phyloP scores from a whole-genome alignment of 805 yeast genomes.

The Ogataea siamensis region DNA sequence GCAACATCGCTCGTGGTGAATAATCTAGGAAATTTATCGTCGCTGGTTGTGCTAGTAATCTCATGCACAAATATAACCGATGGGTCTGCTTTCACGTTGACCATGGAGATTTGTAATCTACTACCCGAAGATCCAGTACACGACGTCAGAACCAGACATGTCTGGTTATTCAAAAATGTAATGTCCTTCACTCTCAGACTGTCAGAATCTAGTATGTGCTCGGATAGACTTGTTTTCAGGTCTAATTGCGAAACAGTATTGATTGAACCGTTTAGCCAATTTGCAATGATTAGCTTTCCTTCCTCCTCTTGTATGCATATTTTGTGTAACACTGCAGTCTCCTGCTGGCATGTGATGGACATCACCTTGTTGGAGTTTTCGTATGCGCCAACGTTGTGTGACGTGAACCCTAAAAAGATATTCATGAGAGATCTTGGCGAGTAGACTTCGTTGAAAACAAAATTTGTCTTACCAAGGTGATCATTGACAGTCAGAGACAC shows the following conservation, averaged over 20 bases:
- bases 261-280: constrained; percentile 33
- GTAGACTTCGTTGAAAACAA: constrained; percentile 24
- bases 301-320: constrained; percentile 45
- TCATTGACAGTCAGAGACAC: constrained; percentile 64
- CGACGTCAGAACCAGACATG: constrained; percentile 49
- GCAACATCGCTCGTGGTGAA: constrained; percentile 38
- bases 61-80: constrained; percentile 2
- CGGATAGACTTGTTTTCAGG: constrained; percentile 17
- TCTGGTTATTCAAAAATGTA: constrained; percentile 44
- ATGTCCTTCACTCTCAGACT: constrained; percentile 59
- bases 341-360: constrained; percentile 42
- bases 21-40: constrained; percentile 13
- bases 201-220: constrained; percentile 38
- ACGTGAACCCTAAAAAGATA: constrained; percentile 16
- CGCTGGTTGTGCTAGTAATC: constrained; percentile 2
- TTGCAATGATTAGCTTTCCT: constrained; percentile 40
- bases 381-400: constrained; percentile 23
- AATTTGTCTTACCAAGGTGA: constrained; percentile 57
- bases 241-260: constrained; percentile 31
- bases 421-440: constrained; percentile 23
- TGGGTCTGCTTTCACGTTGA: constrained; percentile 1
- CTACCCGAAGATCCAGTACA: constrained; percentile 35
- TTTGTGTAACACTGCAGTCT: constrained; percentile 47
- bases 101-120: constrained; percentile 42
- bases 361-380: constrained; percentile 46